Evolutionary conservation across 2,329 filamentous ascomycete genomes (phyloP).

Genomic region (Penicillium thymicola): DNA sequence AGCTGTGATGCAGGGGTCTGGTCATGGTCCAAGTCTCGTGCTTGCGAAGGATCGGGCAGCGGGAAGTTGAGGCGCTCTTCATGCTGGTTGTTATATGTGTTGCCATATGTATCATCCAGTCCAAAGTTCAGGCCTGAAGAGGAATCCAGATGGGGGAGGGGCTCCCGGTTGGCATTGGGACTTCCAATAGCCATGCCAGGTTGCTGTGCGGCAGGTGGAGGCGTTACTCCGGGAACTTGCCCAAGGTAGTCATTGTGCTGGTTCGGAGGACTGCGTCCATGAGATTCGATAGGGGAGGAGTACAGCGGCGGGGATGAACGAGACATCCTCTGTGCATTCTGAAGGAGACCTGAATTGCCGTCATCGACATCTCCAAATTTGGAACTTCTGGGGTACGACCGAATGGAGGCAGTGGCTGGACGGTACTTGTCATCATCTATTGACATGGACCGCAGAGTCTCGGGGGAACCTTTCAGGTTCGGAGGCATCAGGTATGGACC

Average conservation of each 20-base stretch:
- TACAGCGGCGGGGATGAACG: constrained; percentile 47
- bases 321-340: constrained; percentile 59
- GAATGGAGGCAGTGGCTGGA: constrained; percentile 48
- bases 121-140: constrained; percentile 22
- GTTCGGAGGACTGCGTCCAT: neutral
- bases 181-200: constrained; percentile 15
- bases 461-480: constrained; percentile 70
- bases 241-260: constrained; percentile 19
- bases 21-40: constrained; percentile 14
- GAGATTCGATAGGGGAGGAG: constrained; percentile 17
- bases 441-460: constrained; percentile 81
- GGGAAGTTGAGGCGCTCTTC: constrained; percentile 23
- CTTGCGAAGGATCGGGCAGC: constrained; percentile 15
- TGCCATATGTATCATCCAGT: constrained; percentile 4
- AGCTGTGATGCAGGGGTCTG: constrained; percentile 21
- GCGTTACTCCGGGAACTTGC: constrained; percentile 5
- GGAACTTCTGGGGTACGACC: constrained; percentile 42
- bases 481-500: constrained; percentile 94
- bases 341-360: constrained; percentile 52
- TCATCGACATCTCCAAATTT: constrained; percentile 42
- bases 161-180: constrained; percentile 11
- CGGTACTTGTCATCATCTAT: constrained; percentile 85
- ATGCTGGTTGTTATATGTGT: neutral
- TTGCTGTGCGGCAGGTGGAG: constrained; percentile 12
- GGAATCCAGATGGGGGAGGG: constrained; percentile 11